These are phyloP conservation scores for Vitis hybrid DNA, from an alignment of 177 flowering plant genomes.

Conservation along the genomic window DNA sequence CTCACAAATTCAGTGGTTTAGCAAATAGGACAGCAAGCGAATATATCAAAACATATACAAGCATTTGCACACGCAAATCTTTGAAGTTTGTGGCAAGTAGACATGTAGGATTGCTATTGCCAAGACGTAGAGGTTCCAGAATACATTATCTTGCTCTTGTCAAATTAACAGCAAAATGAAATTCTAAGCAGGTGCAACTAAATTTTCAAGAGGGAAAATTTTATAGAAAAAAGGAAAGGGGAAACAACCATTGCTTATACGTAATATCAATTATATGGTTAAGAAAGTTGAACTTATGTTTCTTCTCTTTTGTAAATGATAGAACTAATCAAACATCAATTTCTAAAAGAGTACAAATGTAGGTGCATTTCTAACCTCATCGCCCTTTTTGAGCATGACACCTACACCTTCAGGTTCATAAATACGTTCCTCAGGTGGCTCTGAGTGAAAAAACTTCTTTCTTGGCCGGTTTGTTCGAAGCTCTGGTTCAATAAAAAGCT, in stretches of 20 bases:
- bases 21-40: background rate
- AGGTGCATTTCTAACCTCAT: slow-evolving; percentile 56
- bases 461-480: slow-evolving; percentile 73
- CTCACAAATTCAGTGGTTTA: background rate
- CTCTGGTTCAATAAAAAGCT: slow-evolving; percentile 89
- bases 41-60: no score
- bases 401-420: slow-evolving; percentile 81
- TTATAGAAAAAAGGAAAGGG: no score
- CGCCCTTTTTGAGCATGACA: slow-evolving; percentile 69
- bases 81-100: no score
- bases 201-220: background rate
- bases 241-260: no score
- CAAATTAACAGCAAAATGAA: background rate
- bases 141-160: background rate
- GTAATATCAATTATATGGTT: no score
- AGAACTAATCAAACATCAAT: background rate
- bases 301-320: no score
- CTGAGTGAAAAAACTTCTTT: slow-evolving; percentile 50
- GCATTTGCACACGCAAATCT: no score
- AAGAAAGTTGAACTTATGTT: no score
- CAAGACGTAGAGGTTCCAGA: no score
- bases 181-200: background rate
- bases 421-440: slow-evolving; percentile 61
- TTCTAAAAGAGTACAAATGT: background rate
- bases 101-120: no score